A percentile compares a stretch with the other conserved stretches of the same genome.
phyloP scores from a whole-genome alignment of 2,329 filamentous ascomycete species.

The Ilyonectria robusta region DNA sequence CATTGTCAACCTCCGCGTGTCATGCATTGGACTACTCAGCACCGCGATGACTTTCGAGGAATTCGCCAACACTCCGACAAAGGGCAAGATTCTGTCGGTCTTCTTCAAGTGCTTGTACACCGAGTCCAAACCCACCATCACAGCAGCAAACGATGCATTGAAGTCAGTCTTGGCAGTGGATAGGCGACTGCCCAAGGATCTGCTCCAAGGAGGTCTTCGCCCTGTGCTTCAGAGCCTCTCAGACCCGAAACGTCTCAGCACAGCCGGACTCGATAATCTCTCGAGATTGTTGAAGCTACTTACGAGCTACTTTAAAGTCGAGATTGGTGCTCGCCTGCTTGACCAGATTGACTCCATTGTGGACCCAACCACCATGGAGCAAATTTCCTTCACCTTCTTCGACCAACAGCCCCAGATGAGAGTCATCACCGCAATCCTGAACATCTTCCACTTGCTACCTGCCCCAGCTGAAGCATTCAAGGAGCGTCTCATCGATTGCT shows the following conservation, averaged over 20 bases:
- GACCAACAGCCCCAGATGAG: slow-evolving; percentile 96
- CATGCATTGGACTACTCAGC: slow-evolving; percentile 92
- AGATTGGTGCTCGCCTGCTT: slow-evolving; percentile 92
- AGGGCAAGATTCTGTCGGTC: slow-evolving; percentile 86
- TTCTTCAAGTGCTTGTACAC: slow-evolving; percentile 99
- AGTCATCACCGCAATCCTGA: slow-evolving; percentile 93
- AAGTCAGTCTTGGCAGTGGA: slow-evolving; percentile 90
- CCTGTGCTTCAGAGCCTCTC: slow-evolving; percentile 98
- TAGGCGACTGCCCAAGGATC: slow-evolving; percentile 92
- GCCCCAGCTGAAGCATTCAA: slow-evolving; percentile 92
- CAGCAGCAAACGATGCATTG: slow-evolving; percentile 91
- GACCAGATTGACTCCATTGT: slow-evolving; percentile 95
- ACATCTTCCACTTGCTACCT: slow-evolving; percentile 97
- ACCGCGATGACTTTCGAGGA: slow-evolving; percentile 95
- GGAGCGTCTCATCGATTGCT: slow-evolving; percentile 88
- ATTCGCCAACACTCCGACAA: slow-evolving; percentile 80
- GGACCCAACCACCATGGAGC: slow-evolving; percentile 83
- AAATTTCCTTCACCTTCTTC: slow-evolving; percentile 93
- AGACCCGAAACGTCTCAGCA: slow-evolving; percentile 90
- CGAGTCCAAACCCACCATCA: slow-evolving; percentile 91
- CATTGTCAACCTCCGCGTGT: slow-evolving; percentile 91
- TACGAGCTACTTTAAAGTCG: slow-evolving; percentile 99
- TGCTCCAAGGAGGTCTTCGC: slow-evolving; percentile 92
- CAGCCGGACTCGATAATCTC: slow-evolving; percentile 91
- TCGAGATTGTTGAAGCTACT: slow-evolving; percentile 90